Evolutionary conservation across 495 filamentous ascomycete genomes (phyloP), one percentile per base, ranked within the genome.

Genomic region (Mycothermus thermophilus): DNA sequence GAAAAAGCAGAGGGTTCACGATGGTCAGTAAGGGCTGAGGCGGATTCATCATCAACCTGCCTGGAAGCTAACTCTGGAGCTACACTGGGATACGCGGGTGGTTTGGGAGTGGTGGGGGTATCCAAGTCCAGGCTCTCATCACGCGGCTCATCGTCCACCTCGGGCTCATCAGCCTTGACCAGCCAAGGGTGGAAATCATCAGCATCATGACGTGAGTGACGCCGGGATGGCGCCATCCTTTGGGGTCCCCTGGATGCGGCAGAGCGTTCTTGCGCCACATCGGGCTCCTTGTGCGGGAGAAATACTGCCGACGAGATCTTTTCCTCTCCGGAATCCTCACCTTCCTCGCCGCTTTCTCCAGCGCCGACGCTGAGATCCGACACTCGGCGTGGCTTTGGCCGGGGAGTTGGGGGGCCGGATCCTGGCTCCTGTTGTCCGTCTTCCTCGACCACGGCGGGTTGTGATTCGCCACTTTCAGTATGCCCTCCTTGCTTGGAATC

Each of bases 271-370:
- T 62, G 52, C 39, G 67, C 62, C 27, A 67, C 57, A 32, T 71
- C 63, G 47, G 69, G 69, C 34, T 70, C 69, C 58, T 81, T 75
- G 62, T 96, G 90, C 13, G 90, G 90, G 43, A 90, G 72, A 55
- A 96, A 97, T 34, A 93, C 66, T 8, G 88, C 88, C 26, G 88
- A 95, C 7, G 82, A 87, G 30, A 97, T 95, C 54, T 93, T 83
- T 50, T 96, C 90, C 52, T 86, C 75, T 15, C 82, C 81, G 27
- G 83, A 86, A 35, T 90, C 84, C 17, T 93, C 83, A 22, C 80
- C 80, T 34, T 81, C 80, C 47, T 71, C 67, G 34, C 55, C 58
- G 37, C 55, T 62, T 53, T 66, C 65, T 32, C 51, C 43, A 39
- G 37, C 41, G 34, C 50, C 50, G 27, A 43, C 46, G 32, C 46